A percentile compares a stretch with the other conserved stretches of the same genome.
phyloP scores from a whole-genome alignment of 176 grass and related monocot genomes.

The Zoysia pacifica region DNA sequence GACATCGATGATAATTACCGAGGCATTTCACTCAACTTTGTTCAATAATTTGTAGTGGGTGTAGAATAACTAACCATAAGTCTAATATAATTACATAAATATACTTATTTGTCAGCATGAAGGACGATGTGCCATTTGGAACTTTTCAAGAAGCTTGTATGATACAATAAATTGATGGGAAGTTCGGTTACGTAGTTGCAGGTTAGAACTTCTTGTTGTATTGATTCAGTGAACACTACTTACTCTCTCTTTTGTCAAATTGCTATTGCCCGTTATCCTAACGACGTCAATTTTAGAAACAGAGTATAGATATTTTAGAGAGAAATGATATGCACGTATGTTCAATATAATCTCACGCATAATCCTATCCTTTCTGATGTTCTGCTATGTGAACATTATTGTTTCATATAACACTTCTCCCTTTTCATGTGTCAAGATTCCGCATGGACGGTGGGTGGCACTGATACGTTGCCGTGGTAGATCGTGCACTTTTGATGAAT shows the following conservation, averaged over 20 bases:
- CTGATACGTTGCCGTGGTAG: neutral
- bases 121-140: too few species aligned
- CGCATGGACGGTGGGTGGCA: neutral
- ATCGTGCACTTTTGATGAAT: neutral
- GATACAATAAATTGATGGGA: too few species aligned
- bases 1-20: too few species aligned
- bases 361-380: neutral
- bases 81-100: neutral
- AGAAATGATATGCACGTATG: too few species aligned
- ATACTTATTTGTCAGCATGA: neutral
- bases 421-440: neutral
- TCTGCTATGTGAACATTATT: neutral
- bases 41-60: too few species aligned
- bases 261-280: too few species aligned
- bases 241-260: too few species aligned
- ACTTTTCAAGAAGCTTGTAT: too few species aligned
- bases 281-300: too few species aligned
- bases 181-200: neutral
- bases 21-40: too few species aligned
- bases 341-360: neutral
- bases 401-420: neutral
- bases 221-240: neutral
- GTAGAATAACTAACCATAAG: neutral
- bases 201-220: neutral
- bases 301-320: too few species aligned